Percentiles rank a stretch among this genome's conserved stretches.
phyloP scores from a whole-genome alignment of 2,329 filamentous ascomycete species.

The Aureobasidium sp. region DNA sequence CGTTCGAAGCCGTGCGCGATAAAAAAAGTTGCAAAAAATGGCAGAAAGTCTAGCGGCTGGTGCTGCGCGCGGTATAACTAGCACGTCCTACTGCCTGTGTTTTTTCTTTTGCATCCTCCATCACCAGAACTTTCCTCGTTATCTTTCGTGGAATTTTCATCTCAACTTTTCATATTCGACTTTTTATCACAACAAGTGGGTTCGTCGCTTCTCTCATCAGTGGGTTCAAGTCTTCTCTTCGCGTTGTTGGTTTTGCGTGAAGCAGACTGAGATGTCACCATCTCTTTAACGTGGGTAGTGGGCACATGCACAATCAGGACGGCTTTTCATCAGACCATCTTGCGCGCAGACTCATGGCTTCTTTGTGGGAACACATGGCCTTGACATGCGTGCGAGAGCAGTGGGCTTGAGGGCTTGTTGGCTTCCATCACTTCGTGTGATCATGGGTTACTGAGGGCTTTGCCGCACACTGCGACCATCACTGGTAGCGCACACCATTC shows the following conservation, averaged over 20 bases:
- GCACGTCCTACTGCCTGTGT: not conserved
- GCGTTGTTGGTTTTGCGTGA: conserved; percentile 14
- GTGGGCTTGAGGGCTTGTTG: conserved; percentile 38
- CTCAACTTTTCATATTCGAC: conserved; percentile 3
- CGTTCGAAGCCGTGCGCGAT: not conserved
- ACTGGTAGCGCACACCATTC: conserved; percentile 2
- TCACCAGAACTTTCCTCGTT: not conserved
- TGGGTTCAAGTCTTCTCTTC: conserved; percentile 16
- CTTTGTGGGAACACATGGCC: conserved; percentile 46
- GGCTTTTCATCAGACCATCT: conserved; percentile 25
- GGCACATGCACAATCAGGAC: conserved; percentile 14
- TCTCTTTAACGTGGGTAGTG: conserved; percentile 13
- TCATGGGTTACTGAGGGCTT: conserved; percentile 24
- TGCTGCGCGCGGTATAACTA: not conserved
- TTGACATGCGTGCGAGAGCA: conserved; percentile 31
- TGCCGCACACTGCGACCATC: conserved; percentile 13
- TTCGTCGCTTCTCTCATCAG: conserved; percentile 18
- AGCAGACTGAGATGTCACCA: conserved; percentile 10
- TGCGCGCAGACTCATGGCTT: conserved; percentile 31
- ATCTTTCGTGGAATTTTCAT: conserved; percentile 1
- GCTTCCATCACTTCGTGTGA: conserved; percentile 22
- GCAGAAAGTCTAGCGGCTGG: not conserved
- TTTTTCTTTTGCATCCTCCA: conserved; percentile 5
- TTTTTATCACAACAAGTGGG: conserved; percentile 13
- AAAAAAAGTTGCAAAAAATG: not conserved